Base-by-base conservation (phyloP, 2,329 filamentous ascomycete species). In the Neonectria sp. region DNA sequence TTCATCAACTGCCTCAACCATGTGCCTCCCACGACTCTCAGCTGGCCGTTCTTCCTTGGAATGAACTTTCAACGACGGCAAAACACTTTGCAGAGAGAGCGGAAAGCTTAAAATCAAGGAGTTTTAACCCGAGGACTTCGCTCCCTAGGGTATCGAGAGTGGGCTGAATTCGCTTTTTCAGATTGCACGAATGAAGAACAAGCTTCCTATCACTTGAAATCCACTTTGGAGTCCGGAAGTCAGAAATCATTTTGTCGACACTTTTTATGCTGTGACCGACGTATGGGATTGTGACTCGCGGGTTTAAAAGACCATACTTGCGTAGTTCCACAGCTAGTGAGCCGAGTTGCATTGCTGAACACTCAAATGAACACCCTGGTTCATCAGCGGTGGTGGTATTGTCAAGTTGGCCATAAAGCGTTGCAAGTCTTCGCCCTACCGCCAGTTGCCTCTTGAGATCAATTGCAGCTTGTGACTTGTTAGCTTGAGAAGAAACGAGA, bases 281-380 rank as follows among this genome's bases (percentile, higher is more conserved):
- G 17, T 37, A 56, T 37, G 52, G 31, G 13, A 1, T 17, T 3
- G 12, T 17, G 21, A 15, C 33, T 21, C 45, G 55, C 48, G 29
- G 68, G 12, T 55, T 52, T 6, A 65, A 52, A 15, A 65, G 46
- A 1, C 31, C 51, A 6, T 40, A 17, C 46, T n/a, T 31, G 21
- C 13, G 59, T 45, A 69, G 43, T n/a, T 65, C 24, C 8, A 68
- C 73, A 6, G 56, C 65, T 13, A 75, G 29, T 2, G 67, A 59
- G 31, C 73, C 72, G 8, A 75, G 64, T 11, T 72, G 53, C 13
- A 70, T 67, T 3, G 67, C 63, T 7, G 63, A 68, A 27, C 71
- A 75, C 24, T 65, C 68, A 33, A 64, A 67, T 24, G 46, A 60
- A 58, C 68, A 75, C 33, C 13, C 21, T 21, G 21, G 49, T 0